Percentiles rank a stretch among this genome's conserved stretches.
Conservation (phyloP, 345 rosid genomes). For the Boechera divaricarpa region DNA sequence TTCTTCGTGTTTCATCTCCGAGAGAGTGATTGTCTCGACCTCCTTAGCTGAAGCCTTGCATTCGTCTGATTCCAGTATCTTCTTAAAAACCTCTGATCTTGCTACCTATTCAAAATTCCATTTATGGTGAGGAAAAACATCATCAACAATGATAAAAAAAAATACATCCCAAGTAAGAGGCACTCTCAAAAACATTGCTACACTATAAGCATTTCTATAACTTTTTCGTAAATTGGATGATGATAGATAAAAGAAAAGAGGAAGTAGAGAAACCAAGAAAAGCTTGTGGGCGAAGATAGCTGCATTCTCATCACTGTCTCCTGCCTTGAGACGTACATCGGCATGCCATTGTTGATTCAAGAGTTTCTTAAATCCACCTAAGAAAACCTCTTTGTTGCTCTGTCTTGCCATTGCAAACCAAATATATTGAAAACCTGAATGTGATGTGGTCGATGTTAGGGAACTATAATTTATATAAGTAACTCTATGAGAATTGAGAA, state of each 20-base stretch:
- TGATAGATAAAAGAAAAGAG: neutral
- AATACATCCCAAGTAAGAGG: neutral
- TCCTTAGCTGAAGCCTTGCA: neutral
- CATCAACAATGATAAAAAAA: too few species aligned
- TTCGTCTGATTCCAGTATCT: conserved; percentile 15
- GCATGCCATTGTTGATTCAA: conserved; percentile 22
- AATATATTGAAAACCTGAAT: neutral
- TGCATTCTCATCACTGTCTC: conserved; percentile 18
- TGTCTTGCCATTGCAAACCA: neutral
- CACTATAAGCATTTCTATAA: neutral
- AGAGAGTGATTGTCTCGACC: neutral
- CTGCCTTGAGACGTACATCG: conserved; percentile 30
- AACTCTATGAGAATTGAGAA: neutral
- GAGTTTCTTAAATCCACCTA: conserved; percentile 8
- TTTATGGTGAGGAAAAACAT: neutral
- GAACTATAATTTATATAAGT: neutral
- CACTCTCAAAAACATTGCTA: neutral
- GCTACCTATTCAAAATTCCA: conserved; percentile 1
- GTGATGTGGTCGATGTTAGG: neutral
- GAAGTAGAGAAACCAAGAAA: conserved; percentile 8
- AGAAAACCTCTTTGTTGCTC: conserved; percentile 9
- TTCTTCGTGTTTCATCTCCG: conserved; percentile 18
- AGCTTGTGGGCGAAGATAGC: conserved; percentile 30
- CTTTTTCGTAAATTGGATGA: neutral
- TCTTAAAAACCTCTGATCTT: conserved; percentile 29